phyloP scores from a whole-genome alignment of 192 early-diverging fungal genomes.

The Gonapodya prolifera region DNA sequence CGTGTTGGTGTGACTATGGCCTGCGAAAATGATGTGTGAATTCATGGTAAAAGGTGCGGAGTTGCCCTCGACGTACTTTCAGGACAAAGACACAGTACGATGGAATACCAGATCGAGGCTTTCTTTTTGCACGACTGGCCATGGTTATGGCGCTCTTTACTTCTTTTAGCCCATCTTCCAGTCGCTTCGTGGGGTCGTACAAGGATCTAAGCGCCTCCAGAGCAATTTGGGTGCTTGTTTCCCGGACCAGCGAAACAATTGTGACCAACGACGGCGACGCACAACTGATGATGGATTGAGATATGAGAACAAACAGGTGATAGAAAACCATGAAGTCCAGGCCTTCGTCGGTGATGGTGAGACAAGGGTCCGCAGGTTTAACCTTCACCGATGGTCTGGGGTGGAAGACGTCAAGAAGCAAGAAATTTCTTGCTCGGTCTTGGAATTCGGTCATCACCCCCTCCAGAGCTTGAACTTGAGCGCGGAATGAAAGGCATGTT shows the following conservation, averaged over 20 bases:
- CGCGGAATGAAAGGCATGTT: not conserved
- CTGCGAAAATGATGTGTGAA: not conserved
- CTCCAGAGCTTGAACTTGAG: not conserved
- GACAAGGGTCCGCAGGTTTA: not conserved
- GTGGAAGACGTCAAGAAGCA: not conserved
- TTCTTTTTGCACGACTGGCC: not conserved
- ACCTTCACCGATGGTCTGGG: not conserved
- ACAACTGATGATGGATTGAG: not conserved
- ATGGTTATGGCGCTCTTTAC: not conserved
- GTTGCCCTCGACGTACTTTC: constrained; percentile 22
- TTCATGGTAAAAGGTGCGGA: not conserved
- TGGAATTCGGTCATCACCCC: not conserved
- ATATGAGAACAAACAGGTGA: not conserved
- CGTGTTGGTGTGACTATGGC: constrained; percentile 51
- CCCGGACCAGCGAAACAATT: not conserved
- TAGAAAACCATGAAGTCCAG: not conserved
- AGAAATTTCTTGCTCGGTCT: not conserved
- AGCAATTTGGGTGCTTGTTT: not conserved
- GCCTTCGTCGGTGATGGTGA: not conserved
- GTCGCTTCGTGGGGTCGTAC: not conserved
- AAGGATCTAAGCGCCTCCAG: not conserved
- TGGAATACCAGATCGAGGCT: constrained; percentile 10
- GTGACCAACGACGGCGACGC: not conserved
- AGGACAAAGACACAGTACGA: constrained; percentile 31
- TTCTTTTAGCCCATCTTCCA: not conserved